A percentile compares a stretch with the other conserved stretches of the same genome.
These are phyloP conservation scores for Candida ovalis DNA, from an alignment of 805 yeast species.

Conservation along the genomic window DNA sequence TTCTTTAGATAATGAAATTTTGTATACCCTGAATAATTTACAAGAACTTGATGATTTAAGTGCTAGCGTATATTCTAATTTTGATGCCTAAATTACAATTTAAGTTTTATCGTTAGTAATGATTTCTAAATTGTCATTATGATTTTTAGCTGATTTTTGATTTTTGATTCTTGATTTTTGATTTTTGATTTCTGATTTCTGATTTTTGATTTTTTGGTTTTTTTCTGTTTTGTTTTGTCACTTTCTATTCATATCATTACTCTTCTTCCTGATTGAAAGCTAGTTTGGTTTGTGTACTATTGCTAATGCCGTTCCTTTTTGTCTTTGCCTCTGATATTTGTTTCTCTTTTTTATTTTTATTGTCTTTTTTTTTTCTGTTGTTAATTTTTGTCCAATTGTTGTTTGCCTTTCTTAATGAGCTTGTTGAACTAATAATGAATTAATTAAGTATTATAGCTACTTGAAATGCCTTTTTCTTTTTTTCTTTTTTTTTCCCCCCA, in stretches of 20 bases:
- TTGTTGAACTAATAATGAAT: background rate
- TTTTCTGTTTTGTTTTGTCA: background rate
- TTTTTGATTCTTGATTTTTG: background rate
- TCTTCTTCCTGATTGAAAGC: background rate
- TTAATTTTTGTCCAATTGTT: too few relatives aligned
- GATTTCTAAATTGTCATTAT: background rate
- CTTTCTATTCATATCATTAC: background rate
- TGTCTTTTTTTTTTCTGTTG: background rate
- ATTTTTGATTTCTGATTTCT: background rate
- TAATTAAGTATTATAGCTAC: background rate
- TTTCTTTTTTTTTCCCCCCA: too few relatives aligned
- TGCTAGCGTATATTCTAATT: constrained; percentile 87
- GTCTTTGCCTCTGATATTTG: background rate
- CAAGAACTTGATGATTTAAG: constrained; percentile 80
- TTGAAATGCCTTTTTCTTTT: background rate
- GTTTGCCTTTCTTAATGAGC: too few relatives aligned
- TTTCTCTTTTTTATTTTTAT: background rate
- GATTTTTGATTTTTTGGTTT: background rate
- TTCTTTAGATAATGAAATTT: constrained; percentile 29
- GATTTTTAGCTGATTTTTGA: background rate
- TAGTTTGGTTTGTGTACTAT: background rate
- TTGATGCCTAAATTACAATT: constrained; percentile 27
- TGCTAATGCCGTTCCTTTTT: background rate
- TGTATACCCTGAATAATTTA: constrained; percentile 40
- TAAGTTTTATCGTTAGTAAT: background rate